Conservation (phyloP, 495 filamentous ascomycete genomes). For the Trichoderma erinaceum region DNA sequence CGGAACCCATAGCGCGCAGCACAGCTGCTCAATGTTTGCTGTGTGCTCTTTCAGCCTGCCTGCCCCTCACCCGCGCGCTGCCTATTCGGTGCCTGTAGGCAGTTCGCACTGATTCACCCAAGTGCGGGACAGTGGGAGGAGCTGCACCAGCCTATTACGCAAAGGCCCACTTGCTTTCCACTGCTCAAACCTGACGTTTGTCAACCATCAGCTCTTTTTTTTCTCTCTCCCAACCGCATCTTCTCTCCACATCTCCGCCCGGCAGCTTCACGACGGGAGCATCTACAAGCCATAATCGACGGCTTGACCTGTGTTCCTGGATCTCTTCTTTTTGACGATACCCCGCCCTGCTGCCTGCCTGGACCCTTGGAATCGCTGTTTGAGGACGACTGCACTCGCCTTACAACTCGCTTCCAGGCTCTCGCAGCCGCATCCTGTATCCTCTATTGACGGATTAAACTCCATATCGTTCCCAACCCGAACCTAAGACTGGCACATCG, state of each 20-base stretch:
- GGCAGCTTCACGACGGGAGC: not conserved
- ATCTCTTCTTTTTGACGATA: not conserved
- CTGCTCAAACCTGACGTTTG: slow-evolving; percentile 12
- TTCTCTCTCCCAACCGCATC: slow-evolving; percentile 12
- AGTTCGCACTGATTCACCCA: slow-evolving; percentile 6
- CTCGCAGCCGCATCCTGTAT: not conserved
- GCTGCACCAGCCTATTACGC: slow-evolving; percentile 15
- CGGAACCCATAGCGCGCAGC: not conserved
- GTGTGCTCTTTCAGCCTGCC: not conserved
- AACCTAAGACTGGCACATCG: not conserved
- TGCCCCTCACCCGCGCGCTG: not conserved
- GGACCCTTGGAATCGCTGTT: slow-evolving; percentile 11
- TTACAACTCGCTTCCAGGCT: slow-evolving; percentile 1
- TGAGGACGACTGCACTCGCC: slow-evolving; percentile 10
- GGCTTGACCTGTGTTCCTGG: not conserved
- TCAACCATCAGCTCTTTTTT: slow-evolving; percentile 14
- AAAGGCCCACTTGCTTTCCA: slow-evolving; percentile 15
- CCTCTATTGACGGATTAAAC: not conserved
- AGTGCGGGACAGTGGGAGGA: slow-evolving; percentile 11
- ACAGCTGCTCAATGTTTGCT: too few species aligned
- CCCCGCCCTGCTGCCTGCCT: slow-evolving; percentile 5
- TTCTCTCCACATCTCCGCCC: slow-evolving; percentile 11
- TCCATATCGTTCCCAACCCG: not conserved
- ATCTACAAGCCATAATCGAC: not conserved
- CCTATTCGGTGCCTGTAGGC: not conserved